Evolutionary conservation across 108 stramenopile genomes (phyloP).

Genomic region (Skeletonema tropicum): DNA sequence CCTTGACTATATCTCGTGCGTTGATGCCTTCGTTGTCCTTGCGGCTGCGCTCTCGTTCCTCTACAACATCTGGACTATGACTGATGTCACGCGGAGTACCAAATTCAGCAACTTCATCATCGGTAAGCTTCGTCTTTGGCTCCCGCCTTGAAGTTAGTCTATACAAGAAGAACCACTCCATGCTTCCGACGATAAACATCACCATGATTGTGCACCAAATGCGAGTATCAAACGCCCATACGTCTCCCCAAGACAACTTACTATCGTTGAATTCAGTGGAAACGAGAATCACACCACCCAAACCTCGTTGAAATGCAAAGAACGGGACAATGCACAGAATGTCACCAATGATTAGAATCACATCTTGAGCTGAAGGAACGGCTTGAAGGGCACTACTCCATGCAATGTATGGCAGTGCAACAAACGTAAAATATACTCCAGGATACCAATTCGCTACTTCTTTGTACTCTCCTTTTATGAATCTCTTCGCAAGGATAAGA

Average conservation of each 20-base stretch:
- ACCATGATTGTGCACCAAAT: slow-evolving; percentile 43
- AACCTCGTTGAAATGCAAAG: slow-evolving; percentile 50
- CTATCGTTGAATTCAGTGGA: slow-evolving; percentile 32
- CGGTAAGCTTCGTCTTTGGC: background rate
- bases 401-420: slow-evolving; percentile 35
- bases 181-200: slow-evolving; percentile 33
- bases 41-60: slow-evolving; percentile 28
- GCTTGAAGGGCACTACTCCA: slow-evolving; percentile 27
- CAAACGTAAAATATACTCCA: slow-evolving; percentile 37
- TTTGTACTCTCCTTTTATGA: slow-evolving; percentile 34
- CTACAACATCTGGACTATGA: slow-evolving; percentile 16
- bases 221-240: slow-evolving; percentile 49
- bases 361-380: slow-evolving; percentile 16
- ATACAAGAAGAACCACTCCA: slow-evolving; percentile 46
- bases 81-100: slow-evolving; percentile 16
- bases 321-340: slow-evolving; percentile 38
- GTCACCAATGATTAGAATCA: slow-evolving; percentile 46
- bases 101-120: no score
- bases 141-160: slow-evolving; percentile 29
- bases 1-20: slow-evolving; percentile 46
- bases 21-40: slow-evolving; percentile 42
- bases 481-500: slow-evolving; percentile 50
- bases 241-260: slow-evolving; percentile 37
- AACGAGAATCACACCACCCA: slow-evolving; percentile 36
- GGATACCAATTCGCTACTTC: slow-evolving; percentile 51